Percentiles rank a stretch among this genome's conserved stretches.
Evolutionary conservation across 2,329 filamentous ascomycete genomes (phyloP).

Genomic region (Xylaria sp.): DNA sequence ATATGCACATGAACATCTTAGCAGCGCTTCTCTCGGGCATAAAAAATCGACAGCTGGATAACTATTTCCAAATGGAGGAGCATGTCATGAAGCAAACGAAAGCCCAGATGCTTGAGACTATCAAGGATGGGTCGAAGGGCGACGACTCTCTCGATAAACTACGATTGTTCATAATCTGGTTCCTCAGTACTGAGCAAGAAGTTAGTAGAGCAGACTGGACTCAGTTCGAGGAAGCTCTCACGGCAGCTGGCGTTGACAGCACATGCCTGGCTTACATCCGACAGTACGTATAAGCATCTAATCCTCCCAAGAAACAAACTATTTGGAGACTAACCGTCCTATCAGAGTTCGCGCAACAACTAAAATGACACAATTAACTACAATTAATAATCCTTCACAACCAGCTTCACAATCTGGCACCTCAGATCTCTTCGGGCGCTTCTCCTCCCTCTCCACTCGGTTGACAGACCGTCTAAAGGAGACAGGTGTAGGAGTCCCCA

Average conservation of each 20-base stretch:
- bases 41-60: conserved; percentile 94
- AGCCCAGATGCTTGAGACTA: conserved; percentile 84
- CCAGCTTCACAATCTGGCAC: conserved; percentile 70
- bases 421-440: conserved; percentile 89
- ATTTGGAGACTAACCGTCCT: conserved; percentile 43
- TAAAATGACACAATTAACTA: conserved; percentile 97
- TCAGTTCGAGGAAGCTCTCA: conserved; percentile 86
- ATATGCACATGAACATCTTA: conserved; percentile 99
- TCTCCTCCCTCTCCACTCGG: conserved; percentile 89
- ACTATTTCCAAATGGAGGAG: conserved; percentile 96
- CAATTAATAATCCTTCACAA: conserved; percentile 79
- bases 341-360: conserved; percentile 87
- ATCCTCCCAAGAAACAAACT: not conserved
- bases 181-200: conserved; percentile 91
- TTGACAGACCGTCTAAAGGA: conserved; percentile 95
- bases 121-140: conserved; percentile 85
- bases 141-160: conserved; percentile 89
- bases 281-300: conserved; percentile 66
- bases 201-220: conserved; percentile 84
- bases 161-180: conserved; percentile 96
- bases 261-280: conserved; percentile 86
- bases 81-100: conserved; percentile 92
- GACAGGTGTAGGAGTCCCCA: conserved; percentile 77
- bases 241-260: conserved; percentile 78
- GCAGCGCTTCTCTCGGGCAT: conserved; percentile 81